Evolutionary conservation across 257 asterid genomes (phyloP).

Genomic region (Petunia secreta): DNA sequence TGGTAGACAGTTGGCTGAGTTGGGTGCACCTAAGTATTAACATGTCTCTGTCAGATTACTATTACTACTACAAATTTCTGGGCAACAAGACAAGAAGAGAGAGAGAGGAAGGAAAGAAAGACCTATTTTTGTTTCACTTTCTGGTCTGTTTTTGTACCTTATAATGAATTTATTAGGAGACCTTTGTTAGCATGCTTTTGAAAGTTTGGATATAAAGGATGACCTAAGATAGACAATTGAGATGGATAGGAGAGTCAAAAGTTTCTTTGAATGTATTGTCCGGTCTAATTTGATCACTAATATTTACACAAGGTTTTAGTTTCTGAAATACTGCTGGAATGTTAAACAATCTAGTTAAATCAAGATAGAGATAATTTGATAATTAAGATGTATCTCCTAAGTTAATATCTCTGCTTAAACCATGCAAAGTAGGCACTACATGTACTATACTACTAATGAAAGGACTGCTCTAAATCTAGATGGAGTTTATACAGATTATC

Average conservation of each 20-base stretch:
- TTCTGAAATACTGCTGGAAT: no score
- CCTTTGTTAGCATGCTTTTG: background rate
- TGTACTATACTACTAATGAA: no score
- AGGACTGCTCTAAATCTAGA: no score
- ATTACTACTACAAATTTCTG: background rate
- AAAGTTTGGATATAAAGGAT: background rate
- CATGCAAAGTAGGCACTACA: no score
- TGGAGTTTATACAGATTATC: no score
- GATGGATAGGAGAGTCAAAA: background rate
- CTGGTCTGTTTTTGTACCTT: background rate
- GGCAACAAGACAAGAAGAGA: background rate
- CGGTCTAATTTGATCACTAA: no score
- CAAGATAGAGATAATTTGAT: no score
- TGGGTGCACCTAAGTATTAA: slow-evolving; percentile 23
- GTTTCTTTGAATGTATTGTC: background rate
- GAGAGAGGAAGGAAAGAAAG: background rate
- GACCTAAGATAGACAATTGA: background rate
- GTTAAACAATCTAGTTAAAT: no score
- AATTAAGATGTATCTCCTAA: no score
- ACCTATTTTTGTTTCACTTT: background rate
- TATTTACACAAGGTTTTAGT: no score
- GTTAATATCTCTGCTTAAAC: no score
- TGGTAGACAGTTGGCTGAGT: slow-evolving; percentile 25
- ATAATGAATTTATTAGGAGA: background rate
- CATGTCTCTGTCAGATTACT: background rate